Base-by-base conservation (phyloP, 164 flowering plant genomes). In the Protea cynaroides region DNA sequence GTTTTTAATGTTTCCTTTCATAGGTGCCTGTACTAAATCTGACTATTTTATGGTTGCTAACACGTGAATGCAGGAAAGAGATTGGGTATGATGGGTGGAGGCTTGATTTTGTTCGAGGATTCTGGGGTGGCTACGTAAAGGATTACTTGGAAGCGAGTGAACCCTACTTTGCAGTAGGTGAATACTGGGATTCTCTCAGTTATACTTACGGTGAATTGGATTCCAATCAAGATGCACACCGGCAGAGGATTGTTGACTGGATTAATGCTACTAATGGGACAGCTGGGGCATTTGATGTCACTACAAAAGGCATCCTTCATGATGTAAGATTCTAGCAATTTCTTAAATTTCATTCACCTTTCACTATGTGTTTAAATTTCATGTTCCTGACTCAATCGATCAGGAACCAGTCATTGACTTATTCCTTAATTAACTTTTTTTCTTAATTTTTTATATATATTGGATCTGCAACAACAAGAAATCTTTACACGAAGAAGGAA, bases 81-180 rank as follows among this genome's bases (percentile, higher is more conserved):
- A 85, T 94, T 61, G 99, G 99, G 47, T 94, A 94, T 76, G 99
- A 94, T 74, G 99, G 99, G 43, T 94, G 99, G 99, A 88, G 99
- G 76, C 90, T 94, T 69, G 99, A 94, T 76, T 94, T 89, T 82
- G 97, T 86, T 23, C 80, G 99, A 62, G 99, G 99, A 40, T 94
- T 94, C 75, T 94, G 97, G 97, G 99, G 99, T 67, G 99, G 99
- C 64, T 94, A 94, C 81, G 94, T 94, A 14, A 94, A 94, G 75
- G 99, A 94, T 68, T 94, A 94, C 76, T 36, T 94, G 71, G 97
- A 91, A 63, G 81, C 92, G n/a, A 94, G 69, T 76, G 85, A 83
- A 56, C 99, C 99, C 18, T 89, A 85, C 74, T 94, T 94, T 81
- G 90, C 96, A 67, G 97, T 94, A 1, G 99, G 97, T 0, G 99